phyloP scores from a whole-genome alignment of 495 filamentous ascomycete species.

The Xylaria scruposa region DNA sequence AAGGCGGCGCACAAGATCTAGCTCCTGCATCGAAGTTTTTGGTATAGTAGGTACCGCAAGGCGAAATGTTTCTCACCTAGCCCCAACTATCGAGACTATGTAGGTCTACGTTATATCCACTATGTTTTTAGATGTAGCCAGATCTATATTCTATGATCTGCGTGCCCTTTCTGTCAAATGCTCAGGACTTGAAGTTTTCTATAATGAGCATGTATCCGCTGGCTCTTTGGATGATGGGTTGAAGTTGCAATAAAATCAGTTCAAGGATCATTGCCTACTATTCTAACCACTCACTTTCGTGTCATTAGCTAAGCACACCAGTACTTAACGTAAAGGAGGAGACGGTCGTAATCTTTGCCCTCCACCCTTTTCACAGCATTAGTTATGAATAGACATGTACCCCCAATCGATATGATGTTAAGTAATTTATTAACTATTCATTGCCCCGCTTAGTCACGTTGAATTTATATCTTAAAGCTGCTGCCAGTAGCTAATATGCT shows the following conservation, averaged over 20 bases:
- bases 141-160: neutral
- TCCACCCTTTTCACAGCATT: neutral
- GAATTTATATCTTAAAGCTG: neutral
- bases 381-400: neutral
- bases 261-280: neutral
- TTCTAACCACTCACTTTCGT: neutral
- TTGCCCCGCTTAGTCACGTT: neutral
- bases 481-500: too few relatives aligned
- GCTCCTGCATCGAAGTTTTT: too few relatives aligned
- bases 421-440: neutral
- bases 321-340: neutral
- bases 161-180: too few relatives aligned
- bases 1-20: too few relatives aligned
- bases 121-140: neutral
- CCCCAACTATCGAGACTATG: too few relatives aligned
- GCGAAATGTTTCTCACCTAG: too few relatives aligned
- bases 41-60: too few relatives aligned
- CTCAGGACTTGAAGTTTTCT: too few relatives aligned
- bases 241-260: neutral
- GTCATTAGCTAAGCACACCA: neutral
- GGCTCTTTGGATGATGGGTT: neutral
- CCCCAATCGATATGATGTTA: neutral
- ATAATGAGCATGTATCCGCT: neutral
- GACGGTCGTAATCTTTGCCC: neutral
- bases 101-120: neutral